Evolutionary conservation across 768 basidiomycete genomes (phyloP), one percentile per base, ranked within the genome.

Genomic region (Suillus paluster): DNA sequence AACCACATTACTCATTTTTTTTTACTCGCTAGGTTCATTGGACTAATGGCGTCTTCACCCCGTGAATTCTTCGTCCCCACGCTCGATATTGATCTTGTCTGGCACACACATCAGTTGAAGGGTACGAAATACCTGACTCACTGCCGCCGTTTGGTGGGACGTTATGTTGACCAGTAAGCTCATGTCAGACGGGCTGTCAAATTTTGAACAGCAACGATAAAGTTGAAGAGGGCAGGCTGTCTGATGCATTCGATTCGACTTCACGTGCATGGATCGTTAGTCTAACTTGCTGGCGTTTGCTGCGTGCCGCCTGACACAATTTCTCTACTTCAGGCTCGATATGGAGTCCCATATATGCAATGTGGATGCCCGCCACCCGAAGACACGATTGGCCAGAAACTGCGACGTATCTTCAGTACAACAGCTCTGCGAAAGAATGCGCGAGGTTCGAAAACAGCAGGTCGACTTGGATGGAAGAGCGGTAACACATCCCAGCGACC

Each of bases 41-140:
- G 83, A 58, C 71, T 88, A 9, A 80, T 87, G 74, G 69, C 80
- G 4, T 77, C 79, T 14, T 75, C 79, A 0, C 77, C 81, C 0
- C 70, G 70, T 0, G 72, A 76, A 0, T 81, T 83, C 68, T 78
- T 81, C 42, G 84, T 86, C 2, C 85, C 86, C 7, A 88, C 87
- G 0, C 73, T 90, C 25, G 88, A 90, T 61, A 88, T 90, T 46
- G 88, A 90, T 66, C 79, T 91, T 27, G 85, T 80, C 1, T 89
- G 88, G 87, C 89, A 91, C 65, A 86, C 87, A 0, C 87, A 90
- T 63, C 88, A 89, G 64, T 77, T 90, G 5, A 73, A 77, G 63
- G 77, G 74, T 0, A 48, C 27, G 0, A 67, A 72, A 41, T 89
- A 89, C 67, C 69, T 73, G 5, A 49, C 42, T 1, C 79, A 85